Base-by-base conservation (phyloP, 2,329 filamentous ascomycete species). In the Pochonia chlamydosporia region DNA sequence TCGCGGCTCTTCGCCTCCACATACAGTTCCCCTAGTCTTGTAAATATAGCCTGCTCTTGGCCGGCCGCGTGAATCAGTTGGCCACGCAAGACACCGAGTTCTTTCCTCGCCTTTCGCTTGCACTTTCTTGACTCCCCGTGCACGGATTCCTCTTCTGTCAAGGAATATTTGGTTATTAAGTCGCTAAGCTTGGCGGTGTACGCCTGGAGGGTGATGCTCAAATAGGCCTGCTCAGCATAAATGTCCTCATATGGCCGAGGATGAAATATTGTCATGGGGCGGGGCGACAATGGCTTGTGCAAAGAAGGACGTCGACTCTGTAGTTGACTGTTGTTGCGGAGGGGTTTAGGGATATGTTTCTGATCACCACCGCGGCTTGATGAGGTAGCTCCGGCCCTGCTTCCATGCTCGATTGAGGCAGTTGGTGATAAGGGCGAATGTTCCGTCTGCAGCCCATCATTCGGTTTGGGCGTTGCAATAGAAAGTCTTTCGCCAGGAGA, bases 21-120 rank as follows among this genome's bases (percentile, higher is more conserved):
- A 28, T 70, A 65, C 13, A 81, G 53, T 48, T 80, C 75, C 11
- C 68, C 62, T n/a, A 81, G 61, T 3, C 75, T 64, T 14, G 63
- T 48, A 33, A 74, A 58, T 6, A 78, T 68, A 14, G 62, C 53
- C 45, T 63, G 68, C 54, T 81, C 71, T 54, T 79, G 72, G 44
- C 68, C 63, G 3, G 69, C 68, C 0, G 66, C 69, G 37, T 72
- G 64, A n/a, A 62, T 56, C 26, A 81, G 66, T 48, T 68, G 69
- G 43, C 61, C 62, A 40, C 60, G 68, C 10, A 79, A 49, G 46
- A 70, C 63, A 3, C 62, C 59, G 4, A 72, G 56, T 33, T 72
- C 62, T 50, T 75, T 78, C 28, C 64, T 65, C 10, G 68, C 54
- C 39, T 54, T 59, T 18, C 66, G 62, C 13, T 59, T 56, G 5